Evolutionary conservation across 768 basidiomycete species (phyloP), one percentile per base, ranked within the genome.

Genomic region (Neoboletus subvelutipes): DNA sequence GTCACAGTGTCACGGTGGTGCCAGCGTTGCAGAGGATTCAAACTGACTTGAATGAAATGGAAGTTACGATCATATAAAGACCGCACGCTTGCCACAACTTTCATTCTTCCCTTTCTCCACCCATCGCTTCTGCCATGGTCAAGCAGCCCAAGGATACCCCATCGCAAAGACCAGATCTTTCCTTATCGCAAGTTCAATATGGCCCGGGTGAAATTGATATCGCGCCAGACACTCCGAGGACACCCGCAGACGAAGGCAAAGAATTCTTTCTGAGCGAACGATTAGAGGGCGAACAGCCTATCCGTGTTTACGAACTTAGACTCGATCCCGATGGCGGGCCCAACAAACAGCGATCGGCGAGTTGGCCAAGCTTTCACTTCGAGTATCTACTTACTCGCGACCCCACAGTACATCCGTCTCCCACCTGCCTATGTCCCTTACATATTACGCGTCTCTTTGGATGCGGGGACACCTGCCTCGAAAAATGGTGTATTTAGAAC

Each of bases 241-340:
- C 94, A 4, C 94, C 94, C 37, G 94, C 94, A 40, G 93, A 96
- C 69, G 94, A 96, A 69, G 94, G 86, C 26, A 83, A 94, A 69
- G 87, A 88, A 36, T 97, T 92, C 77, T 97, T 97, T 65, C 80
- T 88, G 64, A 81, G 84, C 5, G 71, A 76, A 29, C 63, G 77
- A 48, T 71, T 64, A 9, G 71, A 76, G 17, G 83, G 81, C 37
- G 88, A 89, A 61, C 71, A 74, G 4, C 87, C 87, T 6, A 81
- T 98, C 43, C 81, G 78, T 60, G 94, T 98, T 18, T 96, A 93
- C 66, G 90, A 95, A 73, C 81, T 99, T 36, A 77, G 78, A 47
- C 80, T 99, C 36, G 93, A 94, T 67, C 80, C 87, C 15, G 92
- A 98, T 75, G 97, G 97, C 42, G 92, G 92, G 17, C 96, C 97